Evolutionary conservation across 2,329 filamentous ascomycete species (phyloP), one percentile per base, ranked within the genome.

Genomic region (Pyricularia sp.): DNA sequence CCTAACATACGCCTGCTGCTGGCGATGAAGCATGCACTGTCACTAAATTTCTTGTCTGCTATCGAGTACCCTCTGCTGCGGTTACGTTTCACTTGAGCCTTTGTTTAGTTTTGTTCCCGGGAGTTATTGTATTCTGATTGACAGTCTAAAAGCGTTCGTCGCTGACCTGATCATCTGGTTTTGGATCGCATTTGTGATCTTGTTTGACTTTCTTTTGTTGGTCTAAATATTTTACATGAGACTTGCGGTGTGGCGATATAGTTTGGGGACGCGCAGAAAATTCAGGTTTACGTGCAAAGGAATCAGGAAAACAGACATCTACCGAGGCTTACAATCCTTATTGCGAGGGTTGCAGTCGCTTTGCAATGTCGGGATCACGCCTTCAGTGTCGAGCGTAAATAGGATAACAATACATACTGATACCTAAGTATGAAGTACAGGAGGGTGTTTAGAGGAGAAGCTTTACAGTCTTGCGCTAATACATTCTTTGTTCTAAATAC

Each of bases 11-110:
- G 40, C 40, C 40, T 49, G 40, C 40, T 59, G 55, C 55, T 59
- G 22, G 55, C 55, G 55, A 16, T 59, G 16, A 26, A 59, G 24
- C 24, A 24, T 59, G 28, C 55, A 59, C 55, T 59, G 13, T 59
- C 24, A 49, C 24, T 59, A 59, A 59, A 26, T 59, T 59, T n/a
- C 55, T 59, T 59, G 55, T 16, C 24, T 59, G 24, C 24, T 40
- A 59, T 59, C 55, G 55, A 59, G 55, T 59, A 59, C 55, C 55
- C 55, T 59, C 55, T 31, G 55, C 55, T 59, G 55, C 55, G 55
- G 24, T 59, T 24, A 59, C 26, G 4, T 19, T 59, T 7, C 24
- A 30, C 19, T 59, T 28, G 9, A 28, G 28, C 55, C 22, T 19
- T 30, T 28, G 19, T 12, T 59, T 3, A 7, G 4, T 24, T 57